These are phyloP conservation scores for Eucalyptus albens DNA, from an alignment of 345 rosid genomes.

Conservation along the genomic window DNA sequence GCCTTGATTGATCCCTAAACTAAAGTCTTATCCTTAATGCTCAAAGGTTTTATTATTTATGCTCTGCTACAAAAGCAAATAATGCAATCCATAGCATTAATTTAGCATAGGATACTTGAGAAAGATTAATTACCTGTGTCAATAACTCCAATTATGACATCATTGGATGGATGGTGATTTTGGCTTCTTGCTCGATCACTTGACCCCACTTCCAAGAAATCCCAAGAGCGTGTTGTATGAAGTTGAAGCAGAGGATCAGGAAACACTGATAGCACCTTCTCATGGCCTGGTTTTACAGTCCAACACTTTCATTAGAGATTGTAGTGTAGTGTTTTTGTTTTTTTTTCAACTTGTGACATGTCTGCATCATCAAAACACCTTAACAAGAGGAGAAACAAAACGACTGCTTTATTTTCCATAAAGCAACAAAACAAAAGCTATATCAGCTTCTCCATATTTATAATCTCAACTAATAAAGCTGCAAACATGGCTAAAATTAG, in stretches of 20 bases:
- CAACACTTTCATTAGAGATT: neutral
- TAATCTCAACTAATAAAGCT: neutral
- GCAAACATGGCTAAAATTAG: neutral
- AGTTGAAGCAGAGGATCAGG: slow-evolving; percentile 42
- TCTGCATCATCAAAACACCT: neutral
- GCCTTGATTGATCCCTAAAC: neutral
- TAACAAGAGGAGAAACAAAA: neutral
- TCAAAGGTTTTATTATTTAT: neutral
- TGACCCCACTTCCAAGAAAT: slow-evolving; percentile 34
- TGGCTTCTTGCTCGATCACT: neutral
- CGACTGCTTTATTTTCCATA: neutral
- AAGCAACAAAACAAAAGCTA: neutral
- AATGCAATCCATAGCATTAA: neutral
- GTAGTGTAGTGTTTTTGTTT: neutral
- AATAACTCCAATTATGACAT: slow-evolving; percentile 51
- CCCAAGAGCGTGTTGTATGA: slow-evolving; percentile 91
- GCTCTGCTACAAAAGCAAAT: neutral
- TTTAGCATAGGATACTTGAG: neutral
- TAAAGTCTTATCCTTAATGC: neutral
- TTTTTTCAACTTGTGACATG: neutral
- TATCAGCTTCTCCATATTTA: neutral
- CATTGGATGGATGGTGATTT: slow-evolving; percentile 9
- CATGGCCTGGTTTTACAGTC: slow-evolving; percentile 19
- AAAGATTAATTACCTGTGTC: slow-evolving; percentile 26
- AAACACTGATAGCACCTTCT: slow-evolving; percentile 56